Base-by-base conservation (phyloP, 371 early-diverging fungal species). In the Coemansia sp. region DNA sequence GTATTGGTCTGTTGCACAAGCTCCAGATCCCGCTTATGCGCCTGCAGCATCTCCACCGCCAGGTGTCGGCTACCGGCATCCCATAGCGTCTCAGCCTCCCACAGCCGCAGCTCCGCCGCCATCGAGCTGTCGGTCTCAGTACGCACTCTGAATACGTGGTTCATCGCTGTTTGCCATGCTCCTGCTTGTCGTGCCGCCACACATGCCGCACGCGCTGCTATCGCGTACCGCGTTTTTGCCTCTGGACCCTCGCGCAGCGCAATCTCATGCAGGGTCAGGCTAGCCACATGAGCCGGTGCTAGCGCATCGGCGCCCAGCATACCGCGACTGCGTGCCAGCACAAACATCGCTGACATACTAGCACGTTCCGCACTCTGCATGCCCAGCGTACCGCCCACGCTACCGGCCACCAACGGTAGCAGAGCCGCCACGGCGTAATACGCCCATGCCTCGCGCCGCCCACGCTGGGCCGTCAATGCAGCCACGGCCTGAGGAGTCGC, bases 81-180 rank as follows among this genome's bases (percentile, higher is more conserved):
- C 77, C 77, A 76, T 46, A 76, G 64, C 9, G 69, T 72, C 58
- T 76, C 72, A 4, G 77, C 73, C 69, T 71, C 73, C 77, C 77
- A 76, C 66, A 77, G 74, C 59, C 55, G 65, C 48, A 77, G 66
- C 66, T 73, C 77, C 1, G 63, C 60, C 52, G 62, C 73, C 19
- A 71, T 32, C 8, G 54, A 21, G 13, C 36, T 57, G n/a, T 56
- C 56, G 17, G 40, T 26, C 1, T 48, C 46, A 1, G 63, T 29
- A 1, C 69, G 65, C n/a, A 77, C 63, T 9, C 77, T 69, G 59
- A 69, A 73, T 6, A 69, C 65, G 41, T 69, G 65, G 52, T 61
- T 69, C 73, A 77, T 73, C 41, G 77, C 65, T 28, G 58, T 55
- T 46, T 77, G 77, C 77, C 77, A 77, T 44, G 52, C 69, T 28